phyloP scores from a whole-genome alignment of 139 green algal species.

The Micractinium conductrix region DNA sequence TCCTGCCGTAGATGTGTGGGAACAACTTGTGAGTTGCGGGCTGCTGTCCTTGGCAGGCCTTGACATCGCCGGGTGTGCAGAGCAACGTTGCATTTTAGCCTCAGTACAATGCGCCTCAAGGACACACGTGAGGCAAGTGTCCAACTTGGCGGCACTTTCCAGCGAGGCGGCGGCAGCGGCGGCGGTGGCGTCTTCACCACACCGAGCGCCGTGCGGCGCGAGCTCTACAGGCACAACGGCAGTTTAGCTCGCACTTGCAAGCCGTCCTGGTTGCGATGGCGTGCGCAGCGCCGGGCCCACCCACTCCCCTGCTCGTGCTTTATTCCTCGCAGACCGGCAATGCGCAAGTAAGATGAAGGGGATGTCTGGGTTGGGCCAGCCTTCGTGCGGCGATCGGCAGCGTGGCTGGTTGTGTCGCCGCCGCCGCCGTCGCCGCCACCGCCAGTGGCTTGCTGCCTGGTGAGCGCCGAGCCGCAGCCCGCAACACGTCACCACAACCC shows the following conservation, averaged over 20 bases:
- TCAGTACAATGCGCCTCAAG: too few species aligned
- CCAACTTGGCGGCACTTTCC: too few species aligned
- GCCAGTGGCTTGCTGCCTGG: background rate
- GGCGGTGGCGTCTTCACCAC: too few species aligned
- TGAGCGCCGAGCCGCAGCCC: background rate
- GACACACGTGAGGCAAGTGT: too few species aligned
- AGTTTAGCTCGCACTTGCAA: background rate
- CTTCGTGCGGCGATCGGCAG: background rate
- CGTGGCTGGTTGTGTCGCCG: background rate
- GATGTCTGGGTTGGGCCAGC: background rate
- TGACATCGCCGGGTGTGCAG: too few species aligned
- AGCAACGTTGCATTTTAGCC: too few species aligned
- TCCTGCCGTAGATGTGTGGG: too few species aligned
- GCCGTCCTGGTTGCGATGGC: too few species aligned
- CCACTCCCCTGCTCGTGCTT: conserved; percentile 72
- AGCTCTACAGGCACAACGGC: background rate
- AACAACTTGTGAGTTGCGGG: too few species aligned
- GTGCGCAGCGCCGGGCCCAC: background rate
- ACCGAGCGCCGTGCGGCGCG: too few species aligned
- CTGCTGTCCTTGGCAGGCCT: too few species aligned
- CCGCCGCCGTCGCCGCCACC: background rate
- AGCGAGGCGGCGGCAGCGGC: too few species aligned
- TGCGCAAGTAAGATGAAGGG: conserved; percentile 65
- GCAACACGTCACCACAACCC: background rate
- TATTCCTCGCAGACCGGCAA: conserved; percentile 93